These are phyloP conservation scores for Fusarium bulbicola DNA, from an alignment of 2,329 filamentous ascomycete species.

Conservation along the genomic window DNA sequence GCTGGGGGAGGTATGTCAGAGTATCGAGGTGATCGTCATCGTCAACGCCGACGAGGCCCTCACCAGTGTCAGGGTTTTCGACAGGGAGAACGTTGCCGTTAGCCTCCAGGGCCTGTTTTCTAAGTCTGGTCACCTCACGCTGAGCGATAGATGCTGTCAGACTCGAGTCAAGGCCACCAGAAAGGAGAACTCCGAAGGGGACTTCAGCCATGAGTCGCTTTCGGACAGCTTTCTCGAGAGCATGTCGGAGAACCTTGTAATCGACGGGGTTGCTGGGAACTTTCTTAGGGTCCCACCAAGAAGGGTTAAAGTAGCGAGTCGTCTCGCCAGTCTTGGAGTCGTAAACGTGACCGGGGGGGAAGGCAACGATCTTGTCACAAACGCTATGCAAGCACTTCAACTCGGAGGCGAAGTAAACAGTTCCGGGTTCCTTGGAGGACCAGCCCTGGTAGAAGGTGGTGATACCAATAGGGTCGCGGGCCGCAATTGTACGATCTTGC, in stretches of 20 bases:
- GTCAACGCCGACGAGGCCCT: conserved; percentile 91
- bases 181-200: conserved; percentile 94
- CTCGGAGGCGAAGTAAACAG: conserved; percentile 97
- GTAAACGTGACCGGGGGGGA: conserved; percentile 95
- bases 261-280: conserved; percentile 85
- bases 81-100: conserved; percentile 57
- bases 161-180: conserved; percentile 94
- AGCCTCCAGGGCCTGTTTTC: conserved; percentile 66
- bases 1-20: conserved; percentile 88
- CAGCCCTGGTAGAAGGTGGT: conserved; percentile 98
- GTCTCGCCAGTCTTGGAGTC: conserved; percentile 90
- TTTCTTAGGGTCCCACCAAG: conserved; percentile 86
- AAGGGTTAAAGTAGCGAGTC: conserved; percentile 89
- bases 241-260: conserved; percentile 81
- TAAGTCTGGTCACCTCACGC: conserved; percentile 84
- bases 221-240: conserved; percentile 88
- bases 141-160: conserved; percentile 95
- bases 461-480: conserved; percentile 95
- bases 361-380: conserved; percentile 93
- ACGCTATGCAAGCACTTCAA: conserved; percentile 92
- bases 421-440: conserved; percentile 81
- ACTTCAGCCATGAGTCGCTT: conserved; percentile 99
- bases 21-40: conserved; percentile 90
- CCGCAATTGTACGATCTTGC: conserved; percentile 90
- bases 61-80: conserved; percentile 67